Base-by-base conservation (phyloP, 305 asterid genomes). In the Fraxinus angustifolia region DNA sequence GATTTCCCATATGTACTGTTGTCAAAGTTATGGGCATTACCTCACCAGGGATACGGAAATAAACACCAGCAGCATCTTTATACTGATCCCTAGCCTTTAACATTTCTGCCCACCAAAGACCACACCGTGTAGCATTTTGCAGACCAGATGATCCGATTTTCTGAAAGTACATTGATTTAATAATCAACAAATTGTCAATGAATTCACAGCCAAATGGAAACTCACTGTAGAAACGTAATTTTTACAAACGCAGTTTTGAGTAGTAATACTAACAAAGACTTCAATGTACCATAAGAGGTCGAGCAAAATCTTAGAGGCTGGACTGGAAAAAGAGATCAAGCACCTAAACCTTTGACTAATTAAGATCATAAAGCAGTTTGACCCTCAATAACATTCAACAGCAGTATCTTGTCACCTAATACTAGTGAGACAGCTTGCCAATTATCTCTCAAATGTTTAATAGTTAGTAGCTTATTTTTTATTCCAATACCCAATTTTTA, bases 41-140 rank as follows among this genome's bases (percentile, higher is more conserved):
- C 99, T 96, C 98, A 91, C 98, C 98, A 91, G 98, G 88, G 97
- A 96, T 91, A 83, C 99, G 98, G 78, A 88, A 92, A 88, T 92
- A 94, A 86, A 96, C 92, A 86, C 86, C 88, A 79, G 99, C 99
- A 83, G 99, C 99, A 48, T 96, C 99, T 86, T 91, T 96, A 84
- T 89, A 89, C 88, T 93, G 97, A 84, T 87, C 91, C 86, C 96
- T 90, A 67, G 94, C 94, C 90, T 93, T 96, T 80, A 94, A 87
- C 97, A 96, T 94, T 86, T 94, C 99, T 74, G 93, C 94, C 99
- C 99, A 96, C 99, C 99, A 96, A 75, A 96, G 97, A 83, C 99
- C 99, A 89, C 98, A 94, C 10, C 98, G 95, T 53, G 92, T 92
- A 71, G 95, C 97, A 50, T 94, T 91, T 83, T 89, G 86, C 84